A percentile compares a stretch with the other conserved stretches of the same genome.
Evolutionary conservation across 2,329 filamentous ascomycete genomes (phyloP).

Genomic region (Shiraia sp.): DNA sequence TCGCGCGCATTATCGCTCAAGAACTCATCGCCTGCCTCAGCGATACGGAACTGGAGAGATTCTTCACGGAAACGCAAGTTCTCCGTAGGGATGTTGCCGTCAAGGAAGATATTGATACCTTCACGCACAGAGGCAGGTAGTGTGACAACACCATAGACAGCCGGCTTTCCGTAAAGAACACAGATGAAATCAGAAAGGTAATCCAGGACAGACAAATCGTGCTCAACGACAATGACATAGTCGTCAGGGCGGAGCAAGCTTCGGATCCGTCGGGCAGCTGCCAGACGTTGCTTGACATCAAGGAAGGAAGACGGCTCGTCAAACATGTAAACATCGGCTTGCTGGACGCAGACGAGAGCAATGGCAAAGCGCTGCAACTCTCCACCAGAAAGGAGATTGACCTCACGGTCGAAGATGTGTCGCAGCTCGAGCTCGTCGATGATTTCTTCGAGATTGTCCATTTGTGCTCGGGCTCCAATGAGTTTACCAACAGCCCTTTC

Average conservation of each 20-base stretch:
- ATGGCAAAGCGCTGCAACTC: constrained; percentile 98
- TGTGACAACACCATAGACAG: constrained; percentile 96
- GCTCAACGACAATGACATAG: constrained; percentile 98
- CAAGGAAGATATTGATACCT: constrained; percentile 99
- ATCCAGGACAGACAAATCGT: constrained; percentile 97
- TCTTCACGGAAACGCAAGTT: constrained; percentile 98
- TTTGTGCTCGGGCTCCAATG: constrained; percentile 73
- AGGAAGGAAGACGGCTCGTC: constrained; percentile 98
- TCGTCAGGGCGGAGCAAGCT: constrained; percentile 85
- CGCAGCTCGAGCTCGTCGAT: constrained; percentile 82
- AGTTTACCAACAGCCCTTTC: constrained; percentile 79
- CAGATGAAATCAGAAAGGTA: constrained; percentile 99
- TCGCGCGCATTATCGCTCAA: constrained; percentile 80
- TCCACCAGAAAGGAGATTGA: constrained; percentile 89
- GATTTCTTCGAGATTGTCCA: constrained; percentile 81
- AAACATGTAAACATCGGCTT: constrained; percentile 97
- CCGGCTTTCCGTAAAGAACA: constrained; percentile 92
- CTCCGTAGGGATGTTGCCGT: constrained; percentile 96
- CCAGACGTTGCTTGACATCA: constrained; percentile 98
- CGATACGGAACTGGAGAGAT: constrained; percentile 91
- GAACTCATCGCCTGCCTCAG: constrained; percentile 87
- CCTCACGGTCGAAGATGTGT: constrained; percentile 90
- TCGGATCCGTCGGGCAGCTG: constrained; percentile 88
- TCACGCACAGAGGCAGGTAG: constrained; percentile 94
- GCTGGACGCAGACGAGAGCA: constrained; percentile 90